A percentile compares a stretch with the other conserved stretches of the same genome.
These are phyloP conservation scores for Leptoxyphium fumago DNA, from an alignment of 2,329 filamentous ascomycete genomes.

Conservation along the genomic window DNA sequence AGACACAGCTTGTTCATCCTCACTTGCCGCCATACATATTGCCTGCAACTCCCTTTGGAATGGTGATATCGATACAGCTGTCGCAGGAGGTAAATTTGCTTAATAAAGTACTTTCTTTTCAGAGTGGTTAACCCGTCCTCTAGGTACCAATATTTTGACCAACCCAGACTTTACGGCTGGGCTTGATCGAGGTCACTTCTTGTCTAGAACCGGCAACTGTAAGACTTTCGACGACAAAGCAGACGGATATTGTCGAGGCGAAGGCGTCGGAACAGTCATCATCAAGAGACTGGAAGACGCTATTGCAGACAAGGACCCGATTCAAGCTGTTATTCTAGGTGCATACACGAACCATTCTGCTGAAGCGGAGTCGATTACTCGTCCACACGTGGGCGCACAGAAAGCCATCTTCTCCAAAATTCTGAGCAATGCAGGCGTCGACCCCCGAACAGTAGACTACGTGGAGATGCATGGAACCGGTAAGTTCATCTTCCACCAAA, in stretches of 20 bases:
- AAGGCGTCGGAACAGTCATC: constrained; percentile 16
- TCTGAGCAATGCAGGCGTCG: constrained; percentile 21
- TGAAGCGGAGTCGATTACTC: constrained; percentile 28
- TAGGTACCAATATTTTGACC: constrained; percentile 4
- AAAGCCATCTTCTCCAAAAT: constrained; percentile 23
- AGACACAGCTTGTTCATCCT: constrained; percentile 11
- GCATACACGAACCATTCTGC: constrained; percentile 31
- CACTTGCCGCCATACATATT: constrained; percentile 8
- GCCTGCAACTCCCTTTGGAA: constrained; percentile 10
- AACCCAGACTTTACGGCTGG: constrained; percentile 6
- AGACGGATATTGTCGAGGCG: constrained; percentile 23
- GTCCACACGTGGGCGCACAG: constrained; percentile 26
- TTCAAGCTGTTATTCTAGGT: constrained; percentile 16
- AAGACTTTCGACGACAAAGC: constrained; percentile 21
- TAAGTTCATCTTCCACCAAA: too few species aligned
- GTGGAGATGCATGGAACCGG: constrained; percentile 14
- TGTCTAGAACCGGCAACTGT: constrained; percentile 8
- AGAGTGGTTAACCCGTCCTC: too few species aligned
- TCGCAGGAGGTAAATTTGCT: too few species aligned
- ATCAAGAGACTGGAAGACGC: constrained; percentile 23
- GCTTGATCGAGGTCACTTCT: constrained; percentile 8
- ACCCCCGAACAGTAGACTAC: constrained; percentile 13
- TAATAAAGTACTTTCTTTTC: too few species aligned
- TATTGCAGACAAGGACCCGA: constrained; percentile 22
- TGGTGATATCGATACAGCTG: constrained; percentile 9